These are phyloP conservation scores for Hirschioporus abietinus DNA, from an alignment of 768 basidiomycete genomes.

Conservation along the genomic window DNA sequence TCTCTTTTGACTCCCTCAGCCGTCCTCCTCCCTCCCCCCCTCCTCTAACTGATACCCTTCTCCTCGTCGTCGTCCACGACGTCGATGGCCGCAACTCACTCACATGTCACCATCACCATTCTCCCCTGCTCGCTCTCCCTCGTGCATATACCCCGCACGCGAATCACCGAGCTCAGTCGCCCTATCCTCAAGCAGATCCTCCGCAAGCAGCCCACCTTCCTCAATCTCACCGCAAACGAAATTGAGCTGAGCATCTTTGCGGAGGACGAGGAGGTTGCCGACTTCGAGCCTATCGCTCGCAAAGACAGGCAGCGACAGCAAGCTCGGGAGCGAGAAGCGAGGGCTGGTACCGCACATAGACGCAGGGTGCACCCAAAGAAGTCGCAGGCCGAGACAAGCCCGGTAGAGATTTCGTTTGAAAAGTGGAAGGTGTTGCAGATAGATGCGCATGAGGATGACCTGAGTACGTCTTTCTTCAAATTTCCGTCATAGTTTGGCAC, in stretches of 20 bases:
- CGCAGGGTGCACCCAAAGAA: background rate
- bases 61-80: conserved; percentile 22
- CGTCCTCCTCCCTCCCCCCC: conserved; percentile 22
- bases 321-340: conserved; percentile 33
- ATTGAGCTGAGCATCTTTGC: conserved; percentile 75
- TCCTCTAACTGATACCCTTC: conserved; percentile 15
- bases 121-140: conserved; percentile 69
- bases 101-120: conserved; percentile 53
- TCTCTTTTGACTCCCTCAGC: conserved; percentile 31
- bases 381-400: conserved; percentile 10
- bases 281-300: conserved; percentile 57
- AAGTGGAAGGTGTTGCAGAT: conserved; percentile 79
- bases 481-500: conserved; percentile 10
- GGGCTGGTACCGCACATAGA: conserved; percentile 19
- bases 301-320: conserved; percentile 47
- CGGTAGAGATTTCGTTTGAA: conserved; percentile 67
- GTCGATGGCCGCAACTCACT: conserved; percentile 20
- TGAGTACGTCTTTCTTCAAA: conserved; percentile 39
- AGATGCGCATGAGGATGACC: conserved; percentile 68
- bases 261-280: conserved; percentile 47
- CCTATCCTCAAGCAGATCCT: conserved; percentile 67
- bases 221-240: conserved; percentile 74
- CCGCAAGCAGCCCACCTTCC: conserved; percentile 58
- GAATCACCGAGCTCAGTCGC: conserved; percentile 51
- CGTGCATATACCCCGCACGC: conserved; percentile 69